Evolutionary conservation across 106 monocot species (phyloP).

Genomic region (Posidonia australis): DNA sequence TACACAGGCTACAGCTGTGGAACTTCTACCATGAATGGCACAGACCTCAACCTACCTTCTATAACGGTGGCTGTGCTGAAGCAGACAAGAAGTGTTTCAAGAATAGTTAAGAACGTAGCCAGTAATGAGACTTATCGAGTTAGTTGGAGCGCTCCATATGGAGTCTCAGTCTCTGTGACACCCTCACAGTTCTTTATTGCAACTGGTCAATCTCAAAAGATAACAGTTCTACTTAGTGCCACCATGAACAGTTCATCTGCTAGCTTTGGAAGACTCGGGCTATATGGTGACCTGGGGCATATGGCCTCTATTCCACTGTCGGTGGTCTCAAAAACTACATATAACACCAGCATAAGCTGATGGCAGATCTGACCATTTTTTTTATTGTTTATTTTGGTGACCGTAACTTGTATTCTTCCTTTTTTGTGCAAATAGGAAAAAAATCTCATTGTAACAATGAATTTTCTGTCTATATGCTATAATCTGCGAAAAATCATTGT

Average conservation of each 20-base stretch:
- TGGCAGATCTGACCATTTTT: background rate
- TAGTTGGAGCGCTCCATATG: conserved; percentile 65
- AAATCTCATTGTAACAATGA: too few species aligned
- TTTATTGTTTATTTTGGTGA: background rate
- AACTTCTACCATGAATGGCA: conserved; percentile 26
- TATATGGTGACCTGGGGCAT: conserved; percentile 75
- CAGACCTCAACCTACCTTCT: conserved; percentile 85
- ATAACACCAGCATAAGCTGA: conserved; percentile 18
- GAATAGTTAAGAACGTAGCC: conserved; percentile 64
- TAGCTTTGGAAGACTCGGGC: conserved; percentile 67
- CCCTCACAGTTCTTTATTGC: conserved; percentile 53
- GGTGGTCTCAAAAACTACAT: conserved; percentile 54
- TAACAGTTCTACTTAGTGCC: conserved; percentile 56
- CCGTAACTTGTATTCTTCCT: too few species aligned
- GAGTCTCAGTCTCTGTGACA: conserved; percentile 48
- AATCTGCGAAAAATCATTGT: too few species aligned
- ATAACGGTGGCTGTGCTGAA: conserved; percentile 64
- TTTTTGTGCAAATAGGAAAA: too few species aligned
- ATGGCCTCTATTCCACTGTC: conserved; percentile 46
- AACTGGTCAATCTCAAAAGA: conserved; percentile 34
- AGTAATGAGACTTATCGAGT: conserved; percentile 49
- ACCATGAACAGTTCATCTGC: conserved; percentile 58
- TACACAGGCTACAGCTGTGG: conserved; percentile 59
- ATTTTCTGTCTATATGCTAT: too few species aligned
- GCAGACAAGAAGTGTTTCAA: conserved; percentile 45